phyloP scores from a whole-genome alignment of 495 filamentous ascomycete species.

The Amorphotheca resinae region DNA sequence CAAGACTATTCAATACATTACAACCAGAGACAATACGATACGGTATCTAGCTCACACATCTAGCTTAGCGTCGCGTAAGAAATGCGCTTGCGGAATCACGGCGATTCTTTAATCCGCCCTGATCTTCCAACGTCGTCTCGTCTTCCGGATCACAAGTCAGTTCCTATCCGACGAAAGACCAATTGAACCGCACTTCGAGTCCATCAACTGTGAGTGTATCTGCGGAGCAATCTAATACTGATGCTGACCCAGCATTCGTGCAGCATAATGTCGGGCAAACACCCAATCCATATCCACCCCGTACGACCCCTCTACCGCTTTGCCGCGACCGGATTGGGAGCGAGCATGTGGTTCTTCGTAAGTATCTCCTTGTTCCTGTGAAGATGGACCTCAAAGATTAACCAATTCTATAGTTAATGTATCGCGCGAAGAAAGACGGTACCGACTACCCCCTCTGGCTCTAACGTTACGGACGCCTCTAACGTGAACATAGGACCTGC shows the following conservation, averaged over 20 bases:
- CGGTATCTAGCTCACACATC: no score
- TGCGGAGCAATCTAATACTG: background rate
- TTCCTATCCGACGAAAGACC: background rate
- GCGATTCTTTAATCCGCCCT: background rate
- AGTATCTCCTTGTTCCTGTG: conserved; percentile 18
- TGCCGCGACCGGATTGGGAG: conserved; percentile 73
- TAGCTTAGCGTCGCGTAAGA: no score
- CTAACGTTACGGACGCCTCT: background rate
- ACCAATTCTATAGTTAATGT: conserved; percentile 59
- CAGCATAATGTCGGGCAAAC: conserved; percentile 42
- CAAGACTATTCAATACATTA: background rate
- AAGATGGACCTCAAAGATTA: background rate
- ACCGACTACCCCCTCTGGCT: conserved; percentile 8
- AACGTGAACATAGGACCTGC: conserved; percentile 40
- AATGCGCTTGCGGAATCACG: no score
- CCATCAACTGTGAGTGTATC: background rate
- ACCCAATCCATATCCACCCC: conserved; percentile 52
- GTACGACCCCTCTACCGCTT: conserved; percentile 68
- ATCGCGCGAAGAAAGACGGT: conserved; percentile 88
- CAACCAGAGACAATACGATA: no score
- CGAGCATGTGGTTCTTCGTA: conserved; percentile 99
- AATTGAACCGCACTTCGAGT: background rate
- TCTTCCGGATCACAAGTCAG: no score
- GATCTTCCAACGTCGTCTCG: background rate
- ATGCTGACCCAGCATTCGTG: background rate